phyloP scores from a whole-genome alignment of 345 rosid species.

The Syzygium aromaticum region DNA sequence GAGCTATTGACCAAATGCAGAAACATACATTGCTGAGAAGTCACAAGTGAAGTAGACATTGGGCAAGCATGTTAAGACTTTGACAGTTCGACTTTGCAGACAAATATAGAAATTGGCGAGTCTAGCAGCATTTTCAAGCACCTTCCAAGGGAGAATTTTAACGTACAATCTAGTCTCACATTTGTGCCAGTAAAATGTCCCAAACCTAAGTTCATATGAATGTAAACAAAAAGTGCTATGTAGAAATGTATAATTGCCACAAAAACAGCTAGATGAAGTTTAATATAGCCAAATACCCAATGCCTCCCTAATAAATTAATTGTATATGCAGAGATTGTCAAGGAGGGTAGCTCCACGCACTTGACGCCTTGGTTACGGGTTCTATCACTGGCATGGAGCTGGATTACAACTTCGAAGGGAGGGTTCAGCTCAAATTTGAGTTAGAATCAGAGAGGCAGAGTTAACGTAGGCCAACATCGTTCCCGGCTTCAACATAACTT shows the following conservation, averaged over 20 bases:
- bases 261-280: not conserved
- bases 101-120: not conserved
- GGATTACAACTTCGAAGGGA: not conserved
- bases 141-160: not conserved
- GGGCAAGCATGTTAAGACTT: not conserved
- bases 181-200: not conserved
- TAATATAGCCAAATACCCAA: not conserved
- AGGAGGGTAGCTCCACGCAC: not conserved
- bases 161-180: not conserved
- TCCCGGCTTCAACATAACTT: not conserved
- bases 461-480: not conserved
- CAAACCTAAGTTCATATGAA: not conserved
- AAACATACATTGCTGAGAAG: not conserved
- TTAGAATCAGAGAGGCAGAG: not conserved
- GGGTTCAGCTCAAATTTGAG: not conserved
- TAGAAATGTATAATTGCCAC: not conserved
- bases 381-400: not conserved
- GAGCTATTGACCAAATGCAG: not conserved
- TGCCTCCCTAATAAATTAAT: not conserved
- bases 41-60: not conserved
- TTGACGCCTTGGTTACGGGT: not conserved
- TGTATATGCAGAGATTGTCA: not conserved
- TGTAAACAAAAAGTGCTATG: not conserved
- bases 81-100: not conserved
- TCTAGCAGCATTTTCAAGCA: not conserved